Evolutionary conservation across 148 eudicot species (phyloP).

Genomic region (Diospyros lotus): DNA sequence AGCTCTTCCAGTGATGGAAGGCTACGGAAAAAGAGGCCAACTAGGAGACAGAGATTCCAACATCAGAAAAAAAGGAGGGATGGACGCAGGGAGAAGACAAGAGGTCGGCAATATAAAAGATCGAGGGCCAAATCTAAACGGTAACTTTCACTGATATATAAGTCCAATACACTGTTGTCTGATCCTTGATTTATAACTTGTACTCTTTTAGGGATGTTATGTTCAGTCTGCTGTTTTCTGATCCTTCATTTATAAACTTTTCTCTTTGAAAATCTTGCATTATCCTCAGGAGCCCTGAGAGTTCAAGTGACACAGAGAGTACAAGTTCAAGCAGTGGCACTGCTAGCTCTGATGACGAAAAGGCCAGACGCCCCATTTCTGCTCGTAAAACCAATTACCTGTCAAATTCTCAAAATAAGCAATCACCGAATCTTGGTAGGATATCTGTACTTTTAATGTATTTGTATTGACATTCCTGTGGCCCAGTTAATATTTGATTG

Average conservation of each 20-base stretch:
- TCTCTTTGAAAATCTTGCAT: slow-evolving; percentile 7
- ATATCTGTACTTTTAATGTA: not conserved
- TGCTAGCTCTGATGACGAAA: slow-evolving; percentile 61
- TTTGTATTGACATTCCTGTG: not conserved
- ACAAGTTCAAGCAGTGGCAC: slow-evolving; percentile 39
- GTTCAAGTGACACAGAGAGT: slow-evolving; percentile 62
- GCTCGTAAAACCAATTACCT: slow-evolving; percentile 33
- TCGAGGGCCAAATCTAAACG: slow-evolving; percentile 47
- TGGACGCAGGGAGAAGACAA: slow-evolving; percentile 32
- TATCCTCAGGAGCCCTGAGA: slow-evolving; percentile 53
- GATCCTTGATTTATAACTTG: not conserved
- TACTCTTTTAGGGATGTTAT: not conserved
- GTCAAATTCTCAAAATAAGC: slow-evolving; percentile 18
- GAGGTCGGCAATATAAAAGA: slow-evolving; percentile 30
- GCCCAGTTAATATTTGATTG: not conserved
- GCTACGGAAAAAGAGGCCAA: slow-evolving; percentile 61
- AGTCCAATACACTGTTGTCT: not conserved
- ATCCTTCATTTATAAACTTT: slow-evolving; percentile 1
- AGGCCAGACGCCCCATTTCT: slow-evolving; percentile 35
- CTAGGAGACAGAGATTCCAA: slow-evolving; percentile 38
- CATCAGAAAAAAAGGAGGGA: slow-evolving; percentile 32
- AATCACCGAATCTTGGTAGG: slow-evolving; percentile 29
- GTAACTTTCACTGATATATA: slow-evolving; percentile 20
- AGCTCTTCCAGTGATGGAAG: slow-evolving; percentile 77
- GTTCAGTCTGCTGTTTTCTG: not conserved